These are phyloP conservation scores for Fusarium brevicatenulatum DNA, from an alignment of 2,329 filamentous ascomycete species.

Conservation along the genomic window DNA sequence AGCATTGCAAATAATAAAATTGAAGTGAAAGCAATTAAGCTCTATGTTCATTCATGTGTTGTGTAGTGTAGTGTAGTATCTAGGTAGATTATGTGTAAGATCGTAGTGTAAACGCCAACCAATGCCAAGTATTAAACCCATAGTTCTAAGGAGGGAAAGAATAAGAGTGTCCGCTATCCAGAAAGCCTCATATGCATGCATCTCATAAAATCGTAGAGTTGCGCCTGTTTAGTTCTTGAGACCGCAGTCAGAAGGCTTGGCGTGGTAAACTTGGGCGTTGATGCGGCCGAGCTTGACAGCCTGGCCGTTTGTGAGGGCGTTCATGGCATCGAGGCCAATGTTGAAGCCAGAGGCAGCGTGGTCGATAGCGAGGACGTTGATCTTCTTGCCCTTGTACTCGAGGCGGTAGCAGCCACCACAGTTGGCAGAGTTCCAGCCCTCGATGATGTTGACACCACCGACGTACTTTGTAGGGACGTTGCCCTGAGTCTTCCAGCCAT, in stretches of 20 bases:
- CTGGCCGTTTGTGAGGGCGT: slow-evolving; percentile 64
- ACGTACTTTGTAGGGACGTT: slow-evolving; percentile 63
- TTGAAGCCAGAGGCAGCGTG: slow-evolving; percentile 62
- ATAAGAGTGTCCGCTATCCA: slow-evolving; percentile 21
- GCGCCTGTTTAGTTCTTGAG: slow-evolving; percentile 42
- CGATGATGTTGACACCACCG: slow-evolving; percentile 63
- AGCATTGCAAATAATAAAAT: background rate
- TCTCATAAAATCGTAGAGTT: slow-evolving; percentile 25
- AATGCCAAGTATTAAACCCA: slow-evolving; percentile 41
- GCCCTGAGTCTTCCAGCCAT: slow-evolving; percentile 67
- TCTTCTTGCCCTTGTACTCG: slow-evolving; percentile 59
- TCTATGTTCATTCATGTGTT: slow-evolving; percentile 33
- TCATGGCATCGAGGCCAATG: slow-evolving; percentile 65
- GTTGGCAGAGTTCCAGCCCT: slow-evolving; percentile 64
- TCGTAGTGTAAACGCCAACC: slow-evolving; percentile 41
- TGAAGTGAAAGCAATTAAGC: slow-evolving; percentile 10
- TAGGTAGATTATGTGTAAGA: slow-evolving; percentile 36
- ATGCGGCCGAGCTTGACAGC: slow-evolving; percentile 62
- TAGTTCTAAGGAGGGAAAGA: slow-evolving; percentile 40
- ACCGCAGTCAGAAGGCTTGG: slow-evolving; percentile 57
- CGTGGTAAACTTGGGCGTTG: slow-evolving; percentile 59
- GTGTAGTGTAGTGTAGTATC: slow-evolving; percentile 32
- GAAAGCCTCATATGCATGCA: slow-evolving; percentile 18
- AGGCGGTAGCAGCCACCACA: slow-evolving; percentile 71
- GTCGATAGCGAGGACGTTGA: slow-evolving; percentile 68